Base-by-base conservation (phyloP, 2,329 filamentous ascomycete species). In the Colletotrichum phormii region DNA sequence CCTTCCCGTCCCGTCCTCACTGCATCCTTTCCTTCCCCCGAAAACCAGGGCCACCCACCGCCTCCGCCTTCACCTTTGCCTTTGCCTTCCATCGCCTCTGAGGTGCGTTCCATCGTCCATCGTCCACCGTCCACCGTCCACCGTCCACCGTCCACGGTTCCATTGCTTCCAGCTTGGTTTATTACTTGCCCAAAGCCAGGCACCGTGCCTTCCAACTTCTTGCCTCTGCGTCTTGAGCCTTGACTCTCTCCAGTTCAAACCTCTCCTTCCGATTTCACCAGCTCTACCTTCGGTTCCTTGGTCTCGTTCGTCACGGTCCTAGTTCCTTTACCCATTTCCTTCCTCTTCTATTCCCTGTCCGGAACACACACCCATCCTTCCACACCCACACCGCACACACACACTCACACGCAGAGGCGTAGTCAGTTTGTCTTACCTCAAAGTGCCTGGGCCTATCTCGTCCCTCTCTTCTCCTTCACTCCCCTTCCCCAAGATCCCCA, bases 401-500 rank as follows among this genome's bases (percentile, higher is more conserved):
- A 9, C 33, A 58, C 51, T 1, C 59, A 26, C 63, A 46, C 26
- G 46, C 55, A 62, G n/a, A 54, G n/a, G n/a, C 61, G 31, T 33
- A 29, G 64, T 49, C 55, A 49, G 60, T 71, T 54, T 49, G 42
- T 49, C 70, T 71, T 65, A 62, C 71, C 71, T 71, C 71, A 61
- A 54, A 49, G 55, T 55, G 60, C 70, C 53, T 46, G 29, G 35
- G 64, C 68, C 63, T 70, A 61, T 73, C 71, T 71, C 46, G 61
- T 64, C 67, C 46, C 49, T 13, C 37, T 54, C 29, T 60, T 46
- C 42, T 59, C 26, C 65, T 49, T 51, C 35, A 49, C 65, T 33
- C 35, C 46, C 51, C 57, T 67, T 53, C 66, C 67, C 60, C 66
- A 57, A 55, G 70, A 72, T 57, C 66, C 66, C 71, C 71, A 71